Evolutionary conservation across 129 eudicot genomes (phyloP).

Genomic region (Glebionis coronaria): DNA sequence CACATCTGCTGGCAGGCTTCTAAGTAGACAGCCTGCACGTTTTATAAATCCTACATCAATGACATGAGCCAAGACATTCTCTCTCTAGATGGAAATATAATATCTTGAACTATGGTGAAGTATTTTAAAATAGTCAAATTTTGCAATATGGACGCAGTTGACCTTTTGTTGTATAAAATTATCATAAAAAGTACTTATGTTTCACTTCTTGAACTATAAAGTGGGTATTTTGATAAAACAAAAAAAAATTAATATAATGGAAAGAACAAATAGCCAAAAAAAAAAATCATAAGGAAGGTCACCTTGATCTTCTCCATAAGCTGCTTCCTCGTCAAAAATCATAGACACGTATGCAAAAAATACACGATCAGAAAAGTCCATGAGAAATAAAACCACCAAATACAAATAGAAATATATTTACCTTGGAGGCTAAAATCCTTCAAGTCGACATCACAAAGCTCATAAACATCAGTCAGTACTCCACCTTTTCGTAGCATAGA

Average conservation of each 20-base stretch:
- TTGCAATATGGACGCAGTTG: too few relatives aligned
- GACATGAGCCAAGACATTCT: background rate
- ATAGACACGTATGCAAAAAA: conserved; percentile 24
- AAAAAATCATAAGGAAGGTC: background rate
- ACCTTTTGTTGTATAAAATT: too few relatives aligned
- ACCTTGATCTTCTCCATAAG: conserved; percentile 75
- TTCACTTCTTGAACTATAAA: too few relatives aligned
- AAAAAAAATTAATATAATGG: background rate
- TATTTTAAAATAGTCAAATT: too few relatives aligned
- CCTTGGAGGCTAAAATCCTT: conserved; percentile 96
- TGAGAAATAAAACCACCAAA: conserved; percentile 11
- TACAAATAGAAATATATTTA: conserved; percentile 7
- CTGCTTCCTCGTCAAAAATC: conserved; percentile 44
- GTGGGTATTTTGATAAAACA: background rate
- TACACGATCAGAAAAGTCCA: conserved; percentile 28
- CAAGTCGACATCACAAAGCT: conserved; percentile 94
- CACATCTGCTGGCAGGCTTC: conserved; percentile 86
- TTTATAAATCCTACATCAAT: conserved; percentile 3
- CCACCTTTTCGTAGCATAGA: conserved; percentile 81
- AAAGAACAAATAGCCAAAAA: background rate
- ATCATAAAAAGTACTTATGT: too few relatives aligned
- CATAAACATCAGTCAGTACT: conserved; percentile 74
- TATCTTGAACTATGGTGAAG: background rate
- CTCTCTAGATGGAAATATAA: conserved; percentile 9
- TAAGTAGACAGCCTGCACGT: conserved; percentile 77